Evolutionary conservation across 2,329 filamentous ascomycete genomes (phyloP), one percentile per base, ranked within the genome.

Genomic region (Tricladium varicosporioides): DNA sequence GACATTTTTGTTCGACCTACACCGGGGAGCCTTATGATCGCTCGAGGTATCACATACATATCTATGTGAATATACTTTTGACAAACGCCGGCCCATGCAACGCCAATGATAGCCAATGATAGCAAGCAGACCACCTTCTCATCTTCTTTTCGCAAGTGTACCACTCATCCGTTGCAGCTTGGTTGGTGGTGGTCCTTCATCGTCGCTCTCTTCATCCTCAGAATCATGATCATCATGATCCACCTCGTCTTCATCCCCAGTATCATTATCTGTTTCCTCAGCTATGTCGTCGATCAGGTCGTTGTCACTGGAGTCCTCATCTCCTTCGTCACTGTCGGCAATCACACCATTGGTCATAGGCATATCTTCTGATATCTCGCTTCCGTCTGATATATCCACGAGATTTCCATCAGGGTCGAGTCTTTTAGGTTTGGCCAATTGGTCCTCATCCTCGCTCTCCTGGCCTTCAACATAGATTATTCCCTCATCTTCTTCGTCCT

Each of bases 381-480:
- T 67, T 8, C 66, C 69, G 42, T 69, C 65, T 15, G 64, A 65
- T 11, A 64, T 53, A 42, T 62, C 62, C 22, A 63, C 61, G 14
- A 63, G 32, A 43, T 58, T 60, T 32, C 62, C 65, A 53, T 66
- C 66, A 42, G 36, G 51, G 8, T 55, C 57, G 15, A 64, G 46
- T 43, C 40, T 59, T 48, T 62, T 54, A 16, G 58, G 48, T 45
- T 82, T 80, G 53, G 77, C 80, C 58, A 78, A 78, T 33, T 80
- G 81, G 9, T 82, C 81, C 58, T 86, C 84, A 5, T 77, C 78
- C 8, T 79, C 81, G 32, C 79, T 76, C 52, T 87, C 84, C 36
- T 83, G 79, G 54, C 85, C 92, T 71, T 97, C 92, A 1, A 97
- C 89, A 70, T 94, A 96, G 52, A 96, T 87, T 4, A 95, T 80